phyloP scores from a whole-genome alignment of 495 filamentous ascomycete species.

The Hyaloscypha bicolor region DNA sequence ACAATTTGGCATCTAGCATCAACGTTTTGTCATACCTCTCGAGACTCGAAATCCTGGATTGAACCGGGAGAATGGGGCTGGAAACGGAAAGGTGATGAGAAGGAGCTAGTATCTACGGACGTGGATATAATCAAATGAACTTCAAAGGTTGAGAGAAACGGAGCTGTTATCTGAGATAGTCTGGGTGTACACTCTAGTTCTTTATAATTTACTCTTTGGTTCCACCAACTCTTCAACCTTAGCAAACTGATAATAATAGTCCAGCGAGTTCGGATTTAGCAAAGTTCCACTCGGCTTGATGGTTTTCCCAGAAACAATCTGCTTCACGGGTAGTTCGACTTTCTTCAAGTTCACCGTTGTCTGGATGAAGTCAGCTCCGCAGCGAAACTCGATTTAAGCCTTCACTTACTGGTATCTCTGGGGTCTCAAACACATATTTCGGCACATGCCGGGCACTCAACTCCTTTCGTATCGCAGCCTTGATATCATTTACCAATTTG shows the following conservation, averaged over 20 bases:
- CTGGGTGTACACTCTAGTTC: background rate
- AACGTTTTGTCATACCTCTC: constrained; percentile 37
- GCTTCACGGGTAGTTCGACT: constrained; percentile 83
- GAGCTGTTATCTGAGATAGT: too few relatives aligned
- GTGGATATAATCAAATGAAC: constrained; percentile 16
- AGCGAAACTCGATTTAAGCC: background rate
- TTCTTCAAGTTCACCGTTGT: constrained; percentile 85
- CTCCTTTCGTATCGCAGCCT: constrained; percentile 61
- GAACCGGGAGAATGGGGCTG: constrained; percentile 1
- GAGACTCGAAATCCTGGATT: constrained; percentile 27
- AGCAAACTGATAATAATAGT: constrained; percentile 81
- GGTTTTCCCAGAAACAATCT: constrained; percentile 74
- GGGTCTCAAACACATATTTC: constrained; percentile 75
- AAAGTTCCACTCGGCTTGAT: constrained; percentile 78
- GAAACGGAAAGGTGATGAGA: constrained; percentile 2
- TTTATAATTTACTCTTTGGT: constrained; percentile 26
- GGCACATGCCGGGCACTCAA: constrained; percentile 76
- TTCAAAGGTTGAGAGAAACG: too few relatives aligned
- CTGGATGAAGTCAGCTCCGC: constrained; percentile 38
- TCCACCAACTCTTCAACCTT: constrained; percentile 67
- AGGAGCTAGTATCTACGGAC: background rate
- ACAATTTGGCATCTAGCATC: constrained; percentile 47
- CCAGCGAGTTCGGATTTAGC: constrained; percentile 71
- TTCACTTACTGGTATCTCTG: constrained; percentile 74
- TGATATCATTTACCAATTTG: constrained; percentile 61